Base-by-base conservation (phyloP, 495 filamentous ascomycete species). In the Xylaria cubensis region DNA sequence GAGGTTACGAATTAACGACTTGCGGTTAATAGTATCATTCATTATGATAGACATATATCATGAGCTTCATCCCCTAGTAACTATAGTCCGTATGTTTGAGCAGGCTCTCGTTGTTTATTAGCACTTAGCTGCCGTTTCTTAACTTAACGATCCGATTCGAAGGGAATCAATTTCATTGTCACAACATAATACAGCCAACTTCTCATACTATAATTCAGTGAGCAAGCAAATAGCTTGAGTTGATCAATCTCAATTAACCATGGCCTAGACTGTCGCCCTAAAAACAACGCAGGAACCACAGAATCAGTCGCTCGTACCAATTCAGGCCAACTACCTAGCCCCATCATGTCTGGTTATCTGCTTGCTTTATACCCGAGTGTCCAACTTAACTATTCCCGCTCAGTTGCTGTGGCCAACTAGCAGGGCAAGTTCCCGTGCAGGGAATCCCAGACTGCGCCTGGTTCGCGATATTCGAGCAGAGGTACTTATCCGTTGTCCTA, bases 391-490 rank as follows among this genome's bases (percentile, higher is more conserved):
- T 67, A 72, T 84, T 82, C 34, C 84, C 84, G 56, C 53, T 80
- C 74, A 86, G 55, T 76, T 86, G 81, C 77, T 86, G 83, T 46
- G 81, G 81, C 79, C 80, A 82, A 29, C 75, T 76, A 10, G 78
- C 82, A 19, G 81, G 84, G 70, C 84, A 85, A 1, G 80, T 80
- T 46, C 83, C 83, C 58, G 81, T 84, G 70, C 83, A 86, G 56
- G 73, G 66, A 73, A 82, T 72, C 1, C 83, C 81, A 32, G 72
- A 73, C 17, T 24, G 62, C 26, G 81, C 78, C 73, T 83, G 80
- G 75, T 83, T 81, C 62, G 73, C 71, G 71, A 86, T 84, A 63
- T 84, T 83, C 29, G 80, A 82, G 73, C 84, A 85, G 58, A 87
- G 75, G 36, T 80, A 80, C 77, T 86, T 84, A 44, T 80, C 80